Evolutionary conservation across 73 alveolate species (phyloP).

Genomic region (Urostyla sp.): DNA sequence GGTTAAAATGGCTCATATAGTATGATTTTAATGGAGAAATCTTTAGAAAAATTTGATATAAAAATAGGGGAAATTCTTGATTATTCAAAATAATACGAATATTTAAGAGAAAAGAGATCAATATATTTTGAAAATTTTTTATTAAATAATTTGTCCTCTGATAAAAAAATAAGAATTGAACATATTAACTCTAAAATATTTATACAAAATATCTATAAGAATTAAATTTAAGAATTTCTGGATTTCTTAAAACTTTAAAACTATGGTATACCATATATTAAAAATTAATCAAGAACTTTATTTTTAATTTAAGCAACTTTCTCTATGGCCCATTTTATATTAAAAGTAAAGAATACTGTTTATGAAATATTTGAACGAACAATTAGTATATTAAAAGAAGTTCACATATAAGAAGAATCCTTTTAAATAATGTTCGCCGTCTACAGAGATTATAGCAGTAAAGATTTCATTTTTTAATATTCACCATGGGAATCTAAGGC

Average conservation of each 20-base stretch:
- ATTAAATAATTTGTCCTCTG: no score
- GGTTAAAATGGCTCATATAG: constrained; percentile 65
- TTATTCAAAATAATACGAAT: no score
- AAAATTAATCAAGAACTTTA: neutral
- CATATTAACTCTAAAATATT: no score
- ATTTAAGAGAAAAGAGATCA: no score
- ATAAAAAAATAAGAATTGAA: no score
- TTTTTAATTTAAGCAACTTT: neutral
- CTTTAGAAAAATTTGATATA: neutral
- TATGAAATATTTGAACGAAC: neutral
- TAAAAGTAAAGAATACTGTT: neutral
- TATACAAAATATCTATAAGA: no score
- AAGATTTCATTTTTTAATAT: neutral
- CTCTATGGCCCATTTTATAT: neutral
- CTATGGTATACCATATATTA: no score
- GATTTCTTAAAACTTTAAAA: no score
- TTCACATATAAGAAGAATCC: neutral
- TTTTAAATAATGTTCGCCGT: neutral
- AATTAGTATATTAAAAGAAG: neutral
- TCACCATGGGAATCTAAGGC: neutral
- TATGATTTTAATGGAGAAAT: constrained; percentile 38
- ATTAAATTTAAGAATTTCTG: no score
- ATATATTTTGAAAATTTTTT: no score
- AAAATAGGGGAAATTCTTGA: neutral
- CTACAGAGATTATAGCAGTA: neutral